Percentiles rank a stretch among this genome's conserved stretches.
phyloP scores from a whole-genome alignment of 2,329 filamentous ascomycete genomes.

The Diaporthe nobilis region DNA sequence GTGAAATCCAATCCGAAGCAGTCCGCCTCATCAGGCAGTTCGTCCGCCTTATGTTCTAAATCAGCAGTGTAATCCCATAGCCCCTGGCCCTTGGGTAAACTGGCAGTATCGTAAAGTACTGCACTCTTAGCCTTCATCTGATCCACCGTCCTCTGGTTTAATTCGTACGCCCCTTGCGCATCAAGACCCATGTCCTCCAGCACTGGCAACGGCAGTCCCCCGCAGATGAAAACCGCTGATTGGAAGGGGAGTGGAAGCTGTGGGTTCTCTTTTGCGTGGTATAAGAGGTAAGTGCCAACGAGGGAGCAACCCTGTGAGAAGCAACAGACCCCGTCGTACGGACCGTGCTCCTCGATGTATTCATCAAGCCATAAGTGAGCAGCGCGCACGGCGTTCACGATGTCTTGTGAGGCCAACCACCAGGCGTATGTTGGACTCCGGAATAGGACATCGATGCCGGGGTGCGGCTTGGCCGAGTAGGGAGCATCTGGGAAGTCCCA shows the following conservation, averaged over 20 bases:
- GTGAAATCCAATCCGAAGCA: slow-evolving; percentile 54
- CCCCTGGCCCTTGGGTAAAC: slow-evolving; percentile 47
- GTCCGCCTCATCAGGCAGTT: slow-evolving; percentile 48
- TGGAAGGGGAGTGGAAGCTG: slow-evolving; percentile 52
- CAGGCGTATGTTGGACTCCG: slow-evolving; percentile 48
- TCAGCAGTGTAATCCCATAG: slow-evolving; percentile 53
- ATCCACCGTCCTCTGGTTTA: slow-evolving; percentile 47
- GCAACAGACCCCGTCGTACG: slow-evolving; percentile 54
- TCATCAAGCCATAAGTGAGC: slow-evolving; percentile 54
- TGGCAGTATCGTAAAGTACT: slow-evolving; percentile 46
- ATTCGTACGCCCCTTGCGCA: slow-evolving; percentile 50
- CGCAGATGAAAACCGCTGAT: slow-evolving; percentile 58
- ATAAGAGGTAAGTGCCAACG: slow-evolving; percentile 56
- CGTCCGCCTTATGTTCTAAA: slow-evolving; percentile 50
- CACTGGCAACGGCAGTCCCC: slow-evolving; percentile 53
- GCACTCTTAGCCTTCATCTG: slow-evolving; percentile 48
- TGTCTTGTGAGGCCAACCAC: slow-evolving; percentile 47
- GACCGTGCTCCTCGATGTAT: slow-evolving; percentile 51
- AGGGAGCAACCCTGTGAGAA: slow-evolving; percentile 58
- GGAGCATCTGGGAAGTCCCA: slow-evolving; percentile 56
- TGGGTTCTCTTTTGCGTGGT: slow-evolving; percentile 53
- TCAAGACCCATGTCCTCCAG: slow-evolving; percentile 53
- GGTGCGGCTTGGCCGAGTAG: slow-evolving; percentile 49
- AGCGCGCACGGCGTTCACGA: slow-evolving; percentile 50
- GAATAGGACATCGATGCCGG: slow-evolving; percentile 53